Conservation (phyloP, 2,329 filamentous ascomycete species). For the Nothophaeocryptopus gaeumannii region DNA sequence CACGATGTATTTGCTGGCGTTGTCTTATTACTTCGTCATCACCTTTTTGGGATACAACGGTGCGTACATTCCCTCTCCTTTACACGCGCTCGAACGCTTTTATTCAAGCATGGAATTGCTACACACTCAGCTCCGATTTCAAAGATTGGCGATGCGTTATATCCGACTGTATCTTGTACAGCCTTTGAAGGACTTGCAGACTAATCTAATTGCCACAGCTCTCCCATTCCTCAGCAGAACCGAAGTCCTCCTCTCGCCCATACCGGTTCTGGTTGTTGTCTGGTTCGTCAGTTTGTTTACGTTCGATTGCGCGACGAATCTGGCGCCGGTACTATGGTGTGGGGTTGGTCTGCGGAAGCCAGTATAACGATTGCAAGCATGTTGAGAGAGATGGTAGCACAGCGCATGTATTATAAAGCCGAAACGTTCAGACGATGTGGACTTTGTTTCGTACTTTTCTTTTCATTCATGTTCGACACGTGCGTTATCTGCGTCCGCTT, state of each 20-base stretch:
- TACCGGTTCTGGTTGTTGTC: conserved; percentile 57
- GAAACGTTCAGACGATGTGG: too few relatives aligned
- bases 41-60: conserved; percentile 67
- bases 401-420: too few relatives aligned
- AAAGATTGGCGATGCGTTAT: too few relatives aligned
- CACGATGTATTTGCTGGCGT: conserved; percentile 62
- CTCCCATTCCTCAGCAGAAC: conserved; percentile 66
- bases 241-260: conserved; percentile 61
- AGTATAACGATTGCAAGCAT: conserved; percentile 26
- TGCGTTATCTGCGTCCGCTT: too few relatives aligned
- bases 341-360: conserved; percentile 46
- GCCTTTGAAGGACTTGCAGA: too few relatives aligned
- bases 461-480: too few relatives aligned
- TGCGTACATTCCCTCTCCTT: conserved; percentile 25
- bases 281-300: conserved; percentile 56
- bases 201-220: conserved; percentile 38
- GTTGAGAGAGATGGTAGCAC: too few relatives aligned
- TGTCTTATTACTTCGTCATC: conserved; percentile 66
- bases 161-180: too few relatives aligned
- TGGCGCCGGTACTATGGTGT: conserved; percentile 52
- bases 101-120: too few relatives aligned
- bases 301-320: conserved; percentile 50
- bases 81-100: too few relatives aligned
- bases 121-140: too few relatives aligned
- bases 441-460: too few relatives aligned